Evolutionary conservation across 2,329 filamentous ascomycete genomes (phyloP), one percentile per base, ranked within the genome.

Genomic region (Fusarium sororula): DNA sequence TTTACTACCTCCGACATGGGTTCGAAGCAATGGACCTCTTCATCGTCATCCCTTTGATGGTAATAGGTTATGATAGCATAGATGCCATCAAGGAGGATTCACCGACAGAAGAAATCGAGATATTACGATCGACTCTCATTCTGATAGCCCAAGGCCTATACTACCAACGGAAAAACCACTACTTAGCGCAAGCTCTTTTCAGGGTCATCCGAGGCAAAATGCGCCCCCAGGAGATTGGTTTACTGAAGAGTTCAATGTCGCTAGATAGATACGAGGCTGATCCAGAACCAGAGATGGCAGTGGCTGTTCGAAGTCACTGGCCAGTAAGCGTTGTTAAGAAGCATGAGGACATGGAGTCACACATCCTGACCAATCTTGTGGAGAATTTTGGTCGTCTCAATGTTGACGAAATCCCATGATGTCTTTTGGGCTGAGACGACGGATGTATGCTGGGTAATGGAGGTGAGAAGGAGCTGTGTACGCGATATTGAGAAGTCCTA

Each of bases 141-240:
- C 70, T 84, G 4, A 72, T 79, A 15, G 80, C 79, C 3, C 79
- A 82, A 39, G 82, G 82, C 0, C 62, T 83, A 0, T 78, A 79
- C 55, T 63, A 68, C 38, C 82, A 83, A 53, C 79, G 80, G 3
- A 78, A 63, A 14, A 83, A 81, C 38, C 79, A 83, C 51, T 81
- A 83, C 59, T 58, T 83, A 11, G 80, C 79, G 0, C 74, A 81
- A 42, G 79, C 79, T 1, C 68, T 83, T 1, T 83, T 81, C 60
- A 76, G 75, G 1, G 79, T 83, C 3, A 72, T 83, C 20, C 74
- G 79, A 7, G 81, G 81, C 3, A 77, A 76, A 11, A 84, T 83
- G 82, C 72, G 79, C 0, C 67, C 70, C 0, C 61, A 77, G n/a
- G 80, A 81, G n/a, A 47, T 75, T 3, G 24, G 55, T 1, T 57